Base-by-base conservation (phyloP, 208 protist species). In the Acanthamoeba triangularis region DNA sequence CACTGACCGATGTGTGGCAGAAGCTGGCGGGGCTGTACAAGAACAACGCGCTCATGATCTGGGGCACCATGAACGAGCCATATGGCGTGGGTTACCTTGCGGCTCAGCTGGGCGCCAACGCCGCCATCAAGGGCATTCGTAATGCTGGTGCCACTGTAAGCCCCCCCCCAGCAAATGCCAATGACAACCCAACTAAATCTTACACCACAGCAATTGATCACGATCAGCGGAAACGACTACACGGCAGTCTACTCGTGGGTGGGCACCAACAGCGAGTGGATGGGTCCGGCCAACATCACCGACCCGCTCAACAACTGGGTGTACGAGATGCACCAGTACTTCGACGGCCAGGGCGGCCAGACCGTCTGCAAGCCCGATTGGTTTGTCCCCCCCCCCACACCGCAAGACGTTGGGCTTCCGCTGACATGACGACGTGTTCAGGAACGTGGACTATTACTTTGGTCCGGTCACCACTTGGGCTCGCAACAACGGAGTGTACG, bases 201-300 rank as follows among this genome's bases (percentile, higher is more conserved):
- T 1, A 18, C 52, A 56, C 52, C 11, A 18, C 52, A 88, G 80
- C 80, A 88, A 88, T 18, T 41, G 80, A 41, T 88, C 8, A n/a
- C 33, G 0, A 44, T 88, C 52, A 65, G 44, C 16, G 52, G 80
- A 16, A 25, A 13, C 2, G 49, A 41, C 30, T 88, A 8, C 28
- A 65, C 80, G 52, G 6, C 14, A 0, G 80, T 65, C 2, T 16
- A 41, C 30, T 65, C 52, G 80, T 88, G 80, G 80, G 30, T 63
- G 80, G 44, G 52, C 49, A 63, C 49, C 47, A 88, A 88, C 80
- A 88, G 80, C 35, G 0, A 20, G 2, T 88, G 33, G n/a, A 88
- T 88, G 80, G 80, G 80, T 11, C 80, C 80, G 16, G 0, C 47
- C 49, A 88, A 88, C 80, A 88, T 88, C 52, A 88, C 80, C 14